phyloP scores from a whole-genome alignment of 768 basidiomycete genomes.

The Tricholoma bakamatsutake region DNA sequence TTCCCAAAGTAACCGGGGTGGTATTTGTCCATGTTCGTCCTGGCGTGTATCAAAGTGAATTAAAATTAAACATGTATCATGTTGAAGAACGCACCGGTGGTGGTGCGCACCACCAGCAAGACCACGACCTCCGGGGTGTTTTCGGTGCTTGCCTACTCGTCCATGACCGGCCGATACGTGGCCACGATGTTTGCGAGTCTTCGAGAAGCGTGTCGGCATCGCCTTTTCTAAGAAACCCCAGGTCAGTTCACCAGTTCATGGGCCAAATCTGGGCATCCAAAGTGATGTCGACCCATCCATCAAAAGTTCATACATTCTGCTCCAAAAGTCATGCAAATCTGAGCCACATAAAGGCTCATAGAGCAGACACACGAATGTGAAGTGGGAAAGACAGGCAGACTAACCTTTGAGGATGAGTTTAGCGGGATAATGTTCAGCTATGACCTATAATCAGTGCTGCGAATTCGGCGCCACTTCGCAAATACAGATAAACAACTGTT shows the following conservation, averaged over 20 bases:
- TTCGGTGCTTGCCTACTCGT: slow-evolving; percentile 99
- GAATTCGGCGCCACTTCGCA: slow-evolving; percentile 23
- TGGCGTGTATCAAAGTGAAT: slow-evolving; percentile 21
- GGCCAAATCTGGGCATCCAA: slow-evolving; percentile 42
- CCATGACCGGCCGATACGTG: slow-evolving; percentile 99
- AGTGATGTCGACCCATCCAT: slow-evolving; percentile 30
- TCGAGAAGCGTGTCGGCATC: slow-evolving; percentile 95
- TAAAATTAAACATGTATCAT: background rate
- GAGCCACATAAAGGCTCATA: slow-evolving; percentile 1
- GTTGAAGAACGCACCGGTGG: slow-evolving; percentile 67
- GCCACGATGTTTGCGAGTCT: slow-evolving; percentile 98
- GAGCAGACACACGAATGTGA: slow-evolving; percentile 2
- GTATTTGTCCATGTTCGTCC: slow-evolving; percentile 98
- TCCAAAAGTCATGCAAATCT: slow-evolving; percentile 8
- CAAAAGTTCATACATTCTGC: slow-evolving; percentile 25
- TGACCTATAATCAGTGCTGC: slow-evolving; percentile 17
- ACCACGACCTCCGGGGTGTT: slow-evolving; percentile 99
- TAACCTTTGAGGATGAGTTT: slow-evolving; percentile 64
- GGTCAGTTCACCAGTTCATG: slow-evolving; percentile 18
- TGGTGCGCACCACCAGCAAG: slow-evolving; percentile 99
- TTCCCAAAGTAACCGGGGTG: slow-evolving; percentile 99
- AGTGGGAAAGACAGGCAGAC: slow-evolving; percentile 29
- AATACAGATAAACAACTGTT: slow-evolving; percentile 23
- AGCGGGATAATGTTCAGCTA: slow-evolving; percentile 33
- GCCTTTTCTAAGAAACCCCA: slow-evolving; percentile 29